Percentiles rank a stretch among this genome's conserved stretches.
These are phyloP conservation scores for Sphenostylis stenocarpa DNA, from an alignment of 306 rosid genomes.

Conservation along the genomic window DNA sequence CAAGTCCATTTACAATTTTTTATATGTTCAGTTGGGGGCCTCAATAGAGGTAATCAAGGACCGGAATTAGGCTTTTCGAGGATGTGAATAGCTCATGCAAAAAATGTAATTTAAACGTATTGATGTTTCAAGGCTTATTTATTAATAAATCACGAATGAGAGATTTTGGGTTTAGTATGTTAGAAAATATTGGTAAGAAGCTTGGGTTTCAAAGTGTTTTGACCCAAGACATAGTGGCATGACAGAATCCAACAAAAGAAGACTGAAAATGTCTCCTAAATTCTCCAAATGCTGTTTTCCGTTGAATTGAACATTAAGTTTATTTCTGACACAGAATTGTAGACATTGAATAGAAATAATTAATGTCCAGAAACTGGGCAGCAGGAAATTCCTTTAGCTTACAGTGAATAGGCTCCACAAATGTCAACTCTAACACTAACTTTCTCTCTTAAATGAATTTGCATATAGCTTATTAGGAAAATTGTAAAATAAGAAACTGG, in stretches of 20 bases:
- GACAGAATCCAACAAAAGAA: slow-evolving; percentile 11
- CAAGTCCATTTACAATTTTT: not conserved
- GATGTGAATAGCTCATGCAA: not conserved
- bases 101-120: not conserved
- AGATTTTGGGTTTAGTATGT: not conserved
- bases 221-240: slow-evolving; percentile 3
- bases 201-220: slow-evolving; percentile 4
- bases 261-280: not conserved
- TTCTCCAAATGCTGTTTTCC: slow-evolving; percentile 4
- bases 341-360: not conserved
- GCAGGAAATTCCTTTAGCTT: not conserved
- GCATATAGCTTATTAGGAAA: not conserved
- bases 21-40: not conserved
- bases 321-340: not conserved
- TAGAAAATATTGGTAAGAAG: not conserved
- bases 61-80: not conserved
- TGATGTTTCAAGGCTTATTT: not conserved
- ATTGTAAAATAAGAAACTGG: not conserved
- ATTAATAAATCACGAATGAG: not conserved
- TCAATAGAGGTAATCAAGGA: not conserved
- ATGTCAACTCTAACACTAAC: not conserved
- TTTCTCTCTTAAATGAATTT: not conserved
- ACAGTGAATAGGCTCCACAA: not conserved
- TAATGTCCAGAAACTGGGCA: not conserved
- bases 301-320: not conserved